A percentile compares a stretch with the other conserved stretches of the same genome.
phyloP scores from a whole-genome alignment of 352 stramenopile species.

The Phytophthora uliginosa region DNA sequence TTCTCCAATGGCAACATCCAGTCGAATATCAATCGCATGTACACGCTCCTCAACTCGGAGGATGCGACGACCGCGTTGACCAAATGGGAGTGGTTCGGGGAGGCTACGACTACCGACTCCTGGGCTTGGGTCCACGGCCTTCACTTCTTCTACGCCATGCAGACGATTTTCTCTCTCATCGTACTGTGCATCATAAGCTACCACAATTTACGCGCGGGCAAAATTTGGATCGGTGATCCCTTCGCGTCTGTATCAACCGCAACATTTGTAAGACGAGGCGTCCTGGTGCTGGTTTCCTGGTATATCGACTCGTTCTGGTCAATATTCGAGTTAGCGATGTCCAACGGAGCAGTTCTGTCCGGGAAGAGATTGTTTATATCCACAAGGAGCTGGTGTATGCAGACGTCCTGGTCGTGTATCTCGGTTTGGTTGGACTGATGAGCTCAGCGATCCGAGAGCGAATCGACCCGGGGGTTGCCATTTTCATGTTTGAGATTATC shows the following conservation, averaged over 20 bases:
- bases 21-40: slow-evolving; percentile 28
- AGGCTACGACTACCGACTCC: slow-evolving; percentile 33
- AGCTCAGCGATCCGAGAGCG: slow-evolving; percentile 27
- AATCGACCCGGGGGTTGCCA: slow-evolving; percentile 24
- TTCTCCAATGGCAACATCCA: slow-evolving; percentile 39
- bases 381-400: slow-evolving; percentile 40
- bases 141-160: slow-evolving; percentile 35
- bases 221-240: slow-evolving; percentile 49
- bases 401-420: slow-evolving; percentile 37
- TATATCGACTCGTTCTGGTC: slow-evolving; percentile 43
- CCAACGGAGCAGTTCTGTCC: slow-evolving; percentile 15
- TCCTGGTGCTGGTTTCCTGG: slow-evolving; percentile 38
- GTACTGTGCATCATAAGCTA: slow-evolving; percentile 38
- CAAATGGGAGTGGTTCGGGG: slow-evolving; percentile 19
- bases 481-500: slow-evolving; percentile 12
- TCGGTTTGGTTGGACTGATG: slow-evolving; percentile 19
- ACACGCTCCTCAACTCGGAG: slow-evolving; percentile 22
- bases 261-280: slow-evolving; percentile 21
- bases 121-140: slow-evolving; percentile 51
- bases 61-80: slow-evolving; percentile 9
- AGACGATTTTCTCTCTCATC: slow-evolving; percentile 34
- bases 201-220: slow-evolving; percentile 30
- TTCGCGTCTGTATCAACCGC: slow-evolving; percentile 45
- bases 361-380: slow-evolving; percentile 15
- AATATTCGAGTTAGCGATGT: slow-evolving; percentile 37